A percentile compares a stretch with the other conserved stretches of the same genome.
phyloP scores from a whole-genome alignment of 306 rosid species.

The Rosa multiflora region DNA sequence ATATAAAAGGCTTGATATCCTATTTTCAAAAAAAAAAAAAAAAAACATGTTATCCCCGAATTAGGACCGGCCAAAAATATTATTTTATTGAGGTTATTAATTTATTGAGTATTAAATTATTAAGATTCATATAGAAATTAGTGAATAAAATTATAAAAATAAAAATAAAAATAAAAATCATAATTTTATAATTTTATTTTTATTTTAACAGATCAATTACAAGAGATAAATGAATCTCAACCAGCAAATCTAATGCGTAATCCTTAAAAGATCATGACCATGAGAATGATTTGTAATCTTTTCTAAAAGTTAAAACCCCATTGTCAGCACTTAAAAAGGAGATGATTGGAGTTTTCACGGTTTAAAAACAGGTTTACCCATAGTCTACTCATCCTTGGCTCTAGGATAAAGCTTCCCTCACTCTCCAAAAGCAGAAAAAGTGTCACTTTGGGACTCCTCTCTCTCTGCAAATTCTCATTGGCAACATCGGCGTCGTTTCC shows the following conservation, averaged over 20 bases:
- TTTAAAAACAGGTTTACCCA: background rate
- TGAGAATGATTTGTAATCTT: background rate
- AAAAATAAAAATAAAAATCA: too few relatives aligned
- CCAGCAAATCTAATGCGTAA: background rate
- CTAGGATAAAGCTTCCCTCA: constrained; percentile 1
- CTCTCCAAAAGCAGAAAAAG: constrained; percentile 3
- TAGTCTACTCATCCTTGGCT: background rate
- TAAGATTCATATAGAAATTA: too few relatives aligned
- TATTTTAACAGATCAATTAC: background rate
- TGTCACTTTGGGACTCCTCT: constrained; percentile 21
- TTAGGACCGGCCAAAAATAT: too few relatives aligned
- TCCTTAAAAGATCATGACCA: background rate
- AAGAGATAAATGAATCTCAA: background rate
- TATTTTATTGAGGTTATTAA: too few relatives aligned
- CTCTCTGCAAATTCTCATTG: constrained; percentile 7
- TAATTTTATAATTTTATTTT: too few relatives aligned
- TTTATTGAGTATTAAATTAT: too few relatives aligned
- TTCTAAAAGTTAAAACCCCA: background rate
- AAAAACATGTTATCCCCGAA: too few relatives aligned
- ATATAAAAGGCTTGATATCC: too few relatives aligned
- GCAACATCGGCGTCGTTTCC: constrained; percentile 21
- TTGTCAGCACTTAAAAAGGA: background rate
- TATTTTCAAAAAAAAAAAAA: too few relatives aligned
- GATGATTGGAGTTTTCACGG: background rate
- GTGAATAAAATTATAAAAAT: too few relatives aligned